These are phyloP conservation scores for Trichothecium sympodiale DNA, from an alignment of 2,329 filamentous ascomycete genomes.

Conservation along the genomic window DNA sequence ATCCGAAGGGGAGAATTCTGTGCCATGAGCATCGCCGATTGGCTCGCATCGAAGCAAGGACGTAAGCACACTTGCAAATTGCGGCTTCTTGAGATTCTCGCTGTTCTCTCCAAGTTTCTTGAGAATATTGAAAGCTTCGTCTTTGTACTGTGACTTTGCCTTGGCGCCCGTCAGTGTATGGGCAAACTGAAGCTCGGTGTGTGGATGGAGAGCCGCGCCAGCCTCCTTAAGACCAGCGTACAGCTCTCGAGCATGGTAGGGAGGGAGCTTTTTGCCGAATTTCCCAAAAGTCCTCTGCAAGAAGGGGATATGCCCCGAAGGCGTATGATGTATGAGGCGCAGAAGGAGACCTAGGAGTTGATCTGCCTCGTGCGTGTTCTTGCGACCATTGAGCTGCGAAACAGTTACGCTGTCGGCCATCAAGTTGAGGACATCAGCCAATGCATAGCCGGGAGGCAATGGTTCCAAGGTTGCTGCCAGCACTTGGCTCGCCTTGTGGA, in stretches of 20 bases:
- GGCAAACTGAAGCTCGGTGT: conserved; percentile 38
- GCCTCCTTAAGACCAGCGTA: conserved; percentile 20
- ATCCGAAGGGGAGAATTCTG: conserved; percentile 17
- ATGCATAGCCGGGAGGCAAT: conserved; percentile 23
- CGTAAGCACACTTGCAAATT: conserved; percentile 45
- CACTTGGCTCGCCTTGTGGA: conserved; percentile 19
- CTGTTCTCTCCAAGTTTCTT: conserved; percentile 21
- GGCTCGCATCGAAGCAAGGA: conserved; percentile 36
- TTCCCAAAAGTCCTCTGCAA: conserved; percentile 26
- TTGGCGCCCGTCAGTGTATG: conserved; percentile 28
- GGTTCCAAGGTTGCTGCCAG: conserved; percentile 26
- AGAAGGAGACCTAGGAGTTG: background rate
- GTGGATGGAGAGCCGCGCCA: conserved; percentile 20
- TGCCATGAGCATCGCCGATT: background rate
- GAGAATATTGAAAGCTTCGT: conserved; percentile 29
- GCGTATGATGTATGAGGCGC: conserved; percentile 9
- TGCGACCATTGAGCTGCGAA: background rate
- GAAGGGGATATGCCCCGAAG: conserved; percentile 20
- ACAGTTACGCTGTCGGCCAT: conserved; percentile 10
- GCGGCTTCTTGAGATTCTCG: conserved; percentile 33
- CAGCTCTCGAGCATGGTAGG: conserved; percentile 20
- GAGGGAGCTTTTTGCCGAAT: conserved; percentile 16
- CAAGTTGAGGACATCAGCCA: conserved; percentile 23
- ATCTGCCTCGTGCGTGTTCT: background rate
- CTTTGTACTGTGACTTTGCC: conserved; percentile 32